phyloP scores from a whole-genome alignment of 148 eudicot species.

The Linanthus parryae region DNA sequence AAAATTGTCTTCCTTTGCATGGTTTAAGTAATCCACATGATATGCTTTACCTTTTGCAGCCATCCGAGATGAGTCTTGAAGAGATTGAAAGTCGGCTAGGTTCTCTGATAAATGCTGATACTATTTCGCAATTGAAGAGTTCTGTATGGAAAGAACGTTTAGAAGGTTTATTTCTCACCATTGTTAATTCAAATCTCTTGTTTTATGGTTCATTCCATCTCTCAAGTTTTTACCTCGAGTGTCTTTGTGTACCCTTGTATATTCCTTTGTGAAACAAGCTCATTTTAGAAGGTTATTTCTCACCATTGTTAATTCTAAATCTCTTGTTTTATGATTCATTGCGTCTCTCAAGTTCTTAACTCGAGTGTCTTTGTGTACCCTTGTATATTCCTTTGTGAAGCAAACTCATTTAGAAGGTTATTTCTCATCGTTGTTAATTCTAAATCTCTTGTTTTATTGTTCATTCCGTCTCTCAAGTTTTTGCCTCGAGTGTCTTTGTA shows the following conservation, averaged over 20 bases:
- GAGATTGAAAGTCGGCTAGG: constrained; percentile 93
- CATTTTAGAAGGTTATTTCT: constrained; percentile 72
- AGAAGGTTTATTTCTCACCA: constrained; percentile 55
- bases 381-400: constrained; percentile 59
- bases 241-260: background rate
- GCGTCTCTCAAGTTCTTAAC: background rate
- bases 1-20: background rate
- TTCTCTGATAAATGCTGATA: constrained; percentile 67
- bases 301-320: background rate
- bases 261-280: too few species aligned
- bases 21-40: background rate
- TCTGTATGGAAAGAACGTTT: constrained; percentile 97
- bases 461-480: background rate
- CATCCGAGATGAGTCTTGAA: constrained; percentile 88
- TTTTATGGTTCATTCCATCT: background rate
- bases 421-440: background rate
- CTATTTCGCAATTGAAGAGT: constrained; percentile 79
- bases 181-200: background rate
- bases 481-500: background rate
- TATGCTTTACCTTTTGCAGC: constrained; percentile 46
- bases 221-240: background rate
- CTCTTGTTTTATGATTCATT: background rate
- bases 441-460: background rate
- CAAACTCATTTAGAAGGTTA: constrained; percentile 98
- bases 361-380: background rate